A percentile compares a stretch with the other conserved stretches of the same genome.
Conservation (phyloP, 2,329 filamentous ascomycete genomes). For the Penicillium sp. region DNA sequence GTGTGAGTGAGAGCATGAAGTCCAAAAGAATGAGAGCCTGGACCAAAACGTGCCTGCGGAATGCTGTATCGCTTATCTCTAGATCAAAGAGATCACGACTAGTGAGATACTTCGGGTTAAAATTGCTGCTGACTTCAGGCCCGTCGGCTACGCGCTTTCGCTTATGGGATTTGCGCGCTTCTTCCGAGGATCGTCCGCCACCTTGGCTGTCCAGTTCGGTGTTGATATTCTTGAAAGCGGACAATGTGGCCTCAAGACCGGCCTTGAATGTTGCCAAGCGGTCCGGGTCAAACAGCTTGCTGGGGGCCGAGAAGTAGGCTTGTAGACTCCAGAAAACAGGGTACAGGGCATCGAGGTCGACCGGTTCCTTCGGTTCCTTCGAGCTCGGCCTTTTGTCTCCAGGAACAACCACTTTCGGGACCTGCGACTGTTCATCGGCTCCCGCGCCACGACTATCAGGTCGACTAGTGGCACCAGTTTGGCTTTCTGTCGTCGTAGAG, state of each 20-base stretch:
- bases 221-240: slow-evolving; percentile 69
- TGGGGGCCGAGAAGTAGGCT: slow-evolving; percentile 84
- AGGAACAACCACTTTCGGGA: slow-evolving; percentile 29
- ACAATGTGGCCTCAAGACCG: slow-evolving; percentile 59
- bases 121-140: slow-evolving; percentile 64
- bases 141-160: slow-evolving; percentile 63
- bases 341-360: slow-evolving; percentile 72
- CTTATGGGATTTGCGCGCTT: slow-evolving; percentile 62
- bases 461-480: slow-evolving; percentile 25
- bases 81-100: slow-evolving; percentile 93
- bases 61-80: slow-evolving; percentile 91
- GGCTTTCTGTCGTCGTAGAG: slow-evolving; percentile 31
- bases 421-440: slow-evolving; percentile 12
- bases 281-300: slow-evolving; percentile 67
- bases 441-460: slow-evolving; percentile 16
- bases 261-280: slow-evolving; percentile 64
- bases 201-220: slow-evolving; percentile 65
- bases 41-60: slow-evolving; percentile 88
- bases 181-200: slow-evolving; percentile 55
- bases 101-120: slow-evolving; percentile 98
- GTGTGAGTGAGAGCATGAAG: slow-evolving; percentile 85
- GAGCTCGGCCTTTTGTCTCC: slow-evolving; percentile 15
- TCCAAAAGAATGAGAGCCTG: slow-evolving; percentile 93
- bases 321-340: slow-evolving; percentile 93
- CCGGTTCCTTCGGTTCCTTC: slow-evolving; percentile 43